Evolutionary conservation across 305 asterid species (phyloP), one percentile per base, ranked within the genome.

Genomic region (Rubia peregrina): DNA sequence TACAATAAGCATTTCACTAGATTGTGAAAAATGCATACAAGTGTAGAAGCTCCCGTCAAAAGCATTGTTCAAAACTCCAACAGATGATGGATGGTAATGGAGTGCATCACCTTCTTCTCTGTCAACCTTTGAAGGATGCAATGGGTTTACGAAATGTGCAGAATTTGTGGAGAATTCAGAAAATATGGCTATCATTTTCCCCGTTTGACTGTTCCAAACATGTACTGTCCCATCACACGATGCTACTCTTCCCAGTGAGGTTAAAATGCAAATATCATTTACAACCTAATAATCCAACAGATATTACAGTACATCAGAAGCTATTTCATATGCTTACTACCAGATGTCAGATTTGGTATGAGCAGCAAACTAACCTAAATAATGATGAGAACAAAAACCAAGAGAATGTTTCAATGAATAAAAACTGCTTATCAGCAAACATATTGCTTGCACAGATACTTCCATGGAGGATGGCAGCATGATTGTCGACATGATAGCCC

Each of bases 201-300:
- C 99, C 1, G 86, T 87, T 78, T 91, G 97, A 73, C 95, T 95
- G 77, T 94, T 88, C 99, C 99, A 94, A 76, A 94, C 74, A 70
- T 94, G 98, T 51, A 94, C 87, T 41, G 96, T 90, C 74, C 99
- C 99, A 80, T 94, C 99, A 87, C 98, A 94, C 69, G 99, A 94
- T 80, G 98, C 99, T 76, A 91, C 93, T 76, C 91, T 84, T 71
- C 95, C 97, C 53, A 92, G 82, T 84, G 96, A 87, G 21, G 89
- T 84, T 80, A 91, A 80, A 66, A 84, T 82, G 74, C 90, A 80
- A 65, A 94, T 86, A 80, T 91, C 98, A 76, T 94, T 94, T 66
- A 94, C 96, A 60, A 87, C 96, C 99, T 94, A 85, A 78, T 67
- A 78, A 75, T 65, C 53, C 24, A 73, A 63, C 69, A 64, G 46